Evolutionary conservation across 352 stramenopile species (phyloP), one percentile per base, ranked within the genome.

Genomic region (Globisporangium canariense): DNA sequence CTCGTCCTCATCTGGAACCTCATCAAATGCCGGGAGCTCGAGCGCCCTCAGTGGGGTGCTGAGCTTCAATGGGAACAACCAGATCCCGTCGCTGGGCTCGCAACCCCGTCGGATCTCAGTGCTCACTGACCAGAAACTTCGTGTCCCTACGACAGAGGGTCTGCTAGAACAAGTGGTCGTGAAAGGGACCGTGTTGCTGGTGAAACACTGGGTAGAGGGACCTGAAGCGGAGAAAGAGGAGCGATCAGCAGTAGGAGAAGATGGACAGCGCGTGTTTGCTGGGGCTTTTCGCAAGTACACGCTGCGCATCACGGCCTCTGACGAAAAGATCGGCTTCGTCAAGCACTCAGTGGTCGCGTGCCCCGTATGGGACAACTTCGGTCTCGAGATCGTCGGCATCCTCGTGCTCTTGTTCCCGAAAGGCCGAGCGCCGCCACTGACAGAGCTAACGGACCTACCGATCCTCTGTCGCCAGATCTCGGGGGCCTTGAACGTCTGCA

Each of bases 381-480:
- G 73, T 0, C 71, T 86, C 16, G 83, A 91, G 46, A 70, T 93
- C 47, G 73, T 89, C n/a, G 83, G 83, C 10, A 61, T 91, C 1
- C 60, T 93, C 16, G 78, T 93, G 41, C 58, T 93, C 9, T 60
- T 91, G 28, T 90, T 90, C 63, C 59, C 53, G 2, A 70, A 68
- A 32, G 68, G 61, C 5, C 64, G 60, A 30, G 61, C 65, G 6
- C 75, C 77, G 38, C 59, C 60, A 16, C 66, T 73, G 18, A 51
- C 67, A 11, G 79, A 89, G 45, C 67, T 90, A 11, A 72, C 71
- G 11, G 89, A 86, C 20, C 63, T 90, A 8, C 81, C 81, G 20
- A 81, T 89, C 49, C 38, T 90, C 4, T 86, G 71, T 20, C 73
- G 77, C 1, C 81, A 93, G 63, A 93, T 93, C 65, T 81, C 83